Base-by-base conservation (phyloP, 2,329 filamentous ascomycete genomes). In the Thielaviopsis ethacetica region DNA sequence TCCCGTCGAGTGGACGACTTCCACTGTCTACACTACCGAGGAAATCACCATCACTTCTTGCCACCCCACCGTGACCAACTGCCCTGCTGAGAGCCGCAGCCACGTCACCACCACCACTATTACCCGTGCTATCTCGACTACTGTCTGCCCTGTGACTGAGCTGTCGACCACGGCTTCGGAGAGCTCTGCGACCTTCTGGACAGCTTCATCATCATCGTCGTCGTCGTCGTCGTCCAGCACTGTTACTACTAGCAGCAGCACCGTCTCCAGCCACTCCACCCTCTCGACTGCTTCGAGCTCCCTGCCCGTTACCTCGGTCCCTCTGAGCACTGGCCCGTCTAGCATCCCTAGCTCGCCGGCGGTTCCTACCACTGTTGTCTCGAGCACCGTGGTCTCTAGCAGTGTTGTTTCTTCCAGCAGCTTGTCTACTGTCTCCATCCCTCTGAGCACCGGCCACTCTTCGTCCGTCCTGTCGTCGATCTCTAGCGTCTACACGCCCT, bases 21-120 rank as follows among this genome's bases (percentile, higher is more conserved):
- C 70, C 58, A 71, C 70, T n/a, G 66, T 75, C 57, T 73, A 68
- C 66, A 69, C 69, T 51, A 74, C 71, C 19, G 63, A 63, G 15
- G 66, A 79, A 63, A 72, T 77, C 62, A 83, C 80, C 63, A 72
- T 82, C 68, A 81, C 76, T 65, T 76, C 76, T 50, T 82, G 79
- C 68, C 74, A 72, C 54, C 71, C 78, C n/a, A 65, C 66, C 17
- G 67, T 73, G 3, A 66, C 65, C 41, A 65, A 72, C 68, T 74
- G 71, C 65, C 71, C 72, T 12, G 67, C 62, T 1, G 67, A 67
- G 65, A 65, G 66, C 50, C 64, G 67, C 26, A 27, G 26, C 51
- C 65, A 68, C 47, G 67, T 73, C 47, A 70, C 69, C 12, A 75
- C 73, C 2, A 68, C 72, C 62, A 68, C 67, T 1, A 68, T 76